phyloP scores from a whole-genome alignment of 208 protist species.

The Trypanosoma mega region DNA sequence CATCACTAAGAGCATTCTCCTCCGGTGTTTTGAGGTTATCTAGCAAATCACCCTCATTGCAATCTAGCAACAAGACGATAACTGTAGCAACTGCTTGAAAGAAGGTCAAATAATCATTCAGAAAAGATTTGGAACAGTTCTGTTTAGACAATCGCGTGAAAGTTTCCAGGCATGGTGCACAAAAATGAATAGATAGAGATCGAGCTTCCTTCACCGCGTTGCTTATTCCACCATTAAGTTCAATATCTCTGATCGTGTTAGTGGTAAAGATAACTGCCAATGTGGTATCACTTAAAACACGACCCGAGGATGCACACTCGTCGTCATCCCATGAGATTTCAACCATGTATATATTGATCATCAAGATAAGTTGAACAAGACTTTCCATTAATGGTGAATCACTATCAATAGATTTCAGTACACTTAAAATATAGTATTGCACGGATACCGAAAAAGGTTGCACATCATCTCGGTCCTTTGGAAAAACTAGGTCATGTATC shows the following conservation, averaged over 20 bases:
- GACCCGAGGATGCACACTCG: slow-evolving; percentile 2
- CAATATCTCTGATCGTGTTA: neutral
- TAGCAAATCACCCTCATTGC: slow-evolving; percentile 17
- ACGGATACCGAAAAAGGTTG: neutral
- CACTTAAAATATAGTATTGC: slow-evolving; percentile 9
- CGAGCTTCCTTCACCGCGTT: neutral
- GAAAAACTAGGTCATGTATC: slow-evolving; percentile 9
- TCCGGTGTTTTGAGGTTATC: neutral
- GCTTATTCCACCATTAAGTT: neutral
- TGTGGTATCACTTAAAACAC: neutral
- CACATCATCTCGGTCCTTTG: neutral
- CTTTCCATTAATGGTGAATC: neutral
- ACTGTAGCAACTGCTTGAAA: slow-evolving; percentile 2
- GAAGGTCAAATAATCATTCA: slow-evolving; percentile 23
- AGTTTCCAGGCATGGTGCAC: slow-evolving; percentile 13
- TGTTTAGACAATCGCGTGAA: slow-evolving; percentile 3
- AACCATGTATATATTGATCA: slow-evolving; percentile 19
- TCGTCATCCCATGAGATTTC: slow-evolving; percentile 10
- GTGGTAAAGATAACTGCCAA: slow-evolving; percentile 9
- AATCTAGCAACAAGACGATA: slow-evolving; percentile 14
- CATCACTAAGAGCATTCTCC: neutral
- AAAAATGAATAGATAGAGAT: neutral
- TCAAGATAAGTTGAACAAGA: slow-evolving; percentile 13
- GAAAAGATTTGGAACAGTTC: neutral
- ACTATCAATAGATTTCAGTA: neutral